Evolutionary conservation across 2,329 filamentous ascomycete species (phyloP), one percentile per base, ranked within the genome.

Genomic region (Albifimbria verrucaria): DNA sequence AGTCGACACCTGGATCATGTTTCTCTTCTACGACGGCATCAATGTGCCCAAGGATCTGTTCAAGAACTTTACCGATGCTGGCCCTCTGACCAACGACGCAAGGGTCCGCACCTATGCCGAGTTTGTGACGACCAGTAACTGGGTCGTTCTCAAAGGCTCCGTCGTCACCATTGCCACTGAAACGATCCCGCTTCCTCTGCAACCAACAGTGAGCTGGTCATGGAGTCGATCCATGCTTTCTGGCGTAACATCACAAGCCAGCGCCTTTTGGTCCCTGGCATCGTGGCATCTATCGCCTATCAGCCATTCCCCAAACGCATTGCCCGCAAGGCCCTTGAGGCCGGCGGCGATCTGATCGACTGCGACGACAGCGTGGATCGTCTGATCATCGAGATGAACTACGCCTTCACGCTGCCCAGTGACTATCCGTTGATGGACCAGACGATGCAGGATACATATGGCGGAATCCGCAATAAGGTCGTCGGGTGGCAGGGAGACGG

Each of bases 21-120:
- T 86, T 65, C 63, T 83, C 32, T 86, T 84, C 69, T 87, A 86
- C 64, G 80, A 87, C 63, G 84, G 80, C 1, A 74, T 76, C 0
- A 65, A 68, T 49, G 77, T 77, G 1, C 82, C 83, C 1, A 61
- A 69, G 1, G 77, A 71, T 4, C 74, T 80, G 2, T 87, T 88
- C 54, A 72, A 77, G 52, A 77, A 77, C 52, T 87, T 87, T 64
- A 55, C 55, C 42, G 39, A 52, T 22, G 46, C 52, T 7, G 36
- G 45, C 5, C 76, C 75, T 2, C 55, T 68, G 1, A 60, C 73
- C 41, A 78, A 81, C 59, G 78, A 69, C 7, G 70, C 68, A 54
- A 76, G 78, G 62, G 76, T 72, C 3, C 79, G 74, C 57, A 75
- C 70, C 5, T 81, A 81, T 58, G 69, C 75, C 50, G 74, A 77